Percentiles rank a stretch among this genome's conserved stretches.
These are phyloP conservation scores for Diplodia mutila DNA, from an alignment of 2,329 filamentous ascomycete genomes.

Conservation along the genomic window DNA sequence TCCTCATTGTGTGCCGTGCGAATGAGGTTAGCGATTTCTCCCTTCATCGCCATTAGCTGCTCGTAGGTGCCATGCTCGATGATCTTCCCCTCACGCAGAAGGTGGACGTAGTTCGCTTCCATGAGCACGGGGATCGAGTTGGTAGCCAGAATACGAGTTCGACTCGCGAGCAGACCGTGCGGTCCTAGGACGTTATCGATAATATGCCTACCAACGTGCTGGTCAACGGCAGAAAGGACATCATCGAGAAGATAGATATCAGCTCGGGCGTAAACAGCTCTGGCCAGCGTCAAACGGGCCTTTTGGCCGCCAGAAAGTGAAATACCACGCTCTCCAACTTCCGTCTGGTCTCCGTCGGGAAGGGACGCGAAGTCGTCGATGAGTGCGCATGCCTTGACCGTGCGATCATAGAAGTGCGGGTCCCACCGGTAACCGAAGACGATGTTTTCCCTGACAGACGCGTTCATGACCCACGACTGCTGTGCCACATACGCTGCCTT, in stretches of 20 bases:
- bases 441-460: constrained; percentile 95
- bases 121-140: constrained; percentile 91
- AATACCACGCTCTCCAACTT: constrained; percentile 95
- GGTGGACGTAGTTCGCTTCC: constrained; percentile 84
- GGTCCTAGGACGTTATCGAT: constrained; percentile 92
- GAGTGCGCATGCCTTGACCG: constrained; percentile 87
- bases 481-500: constrained; percentile 90
- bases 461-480: constrained; percentile 95
- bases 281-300: constrained; percentile 85
- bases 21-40: constrained; percentile 82
- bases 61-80: constrained; percentile 88
- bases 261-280: constrained; percentile 94
- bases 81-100: constrained; percentile 81
- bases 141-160: constrained; percentile 91
- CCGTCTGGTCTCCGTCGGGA: constrained; percentile 93
- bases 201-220: constrained; percentile 92
- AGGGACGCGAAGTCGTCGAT: constrained; percentile 88
- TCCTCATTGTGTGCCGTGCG: constrained; percentile 69
- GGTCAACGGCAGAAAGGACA: constrained; percentile 94
- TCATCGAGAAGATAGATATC: constrained; percentile 96
- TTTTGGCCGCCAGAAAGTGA: constrained; percentile 96
- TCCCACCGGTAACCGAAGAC: constrained; percentile 95
- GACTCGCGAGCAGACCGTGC: constrained; percentile 77
- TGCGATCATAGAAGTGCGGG: constrained; percentile 90
- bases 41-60: constrained; percentile 91